Percentiles rank a stretch among this genome's conserved stretches.
Evolutionary conservation across 306 rosid genomes (phyloP).

Genomic region (Dalbergia cochinchinensis): DNA sequence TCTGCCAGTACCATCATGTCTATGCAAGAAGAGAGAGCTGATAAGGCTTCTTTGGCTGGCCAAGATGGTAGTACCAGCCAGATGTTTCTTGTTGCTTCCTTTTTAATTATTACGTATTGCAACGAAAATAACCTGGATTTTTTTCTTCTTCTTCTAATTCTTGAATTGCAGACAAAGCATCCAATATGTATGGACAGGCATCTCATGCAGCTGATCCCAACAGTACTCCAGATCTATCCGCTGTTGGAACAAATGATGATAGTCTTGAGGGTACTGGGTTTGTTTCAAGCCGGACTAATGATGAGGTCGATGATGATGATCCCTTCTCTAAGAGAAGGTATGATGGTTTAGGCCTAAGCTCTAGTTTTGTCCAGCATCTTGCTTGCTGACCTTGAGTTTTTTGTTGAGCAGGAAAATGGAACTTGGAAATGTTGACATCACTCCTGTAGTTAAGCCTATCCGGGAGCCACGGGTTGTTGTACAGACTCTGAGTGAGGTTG

Average conservation of each 20-base stretch:
- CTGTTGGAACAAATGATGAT: slow-evolving; percentile 62
- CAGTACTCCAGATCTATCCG: slow-evolving; percentile 68
- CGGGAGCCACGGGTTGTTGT: slow-evolving; percentile 98
- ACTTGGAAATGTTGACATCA: slow-evolving; percentile 66
- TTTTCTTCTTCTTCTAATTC: slow-evolving; percentile 36
- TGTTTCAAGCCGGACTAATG: slow-evolving; percentile 57
- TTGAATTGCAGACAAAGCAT: slow-evolving; percentile 66
- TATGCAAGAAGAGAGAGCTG: slow-evolving; percentile 74
- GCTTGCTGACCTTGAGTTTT: slow-evolving; percentile 41
- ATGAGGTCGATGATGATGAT: slow-evolving; percentile 87
- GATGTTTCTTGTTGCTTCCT: slow-evolving; percentile 34
- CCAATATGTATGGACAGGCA: slow-evolving; percentile 59
- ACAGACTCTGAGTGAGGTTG: slow-evolving; percentile 97
- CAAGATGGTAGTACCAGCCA: slow-evolving; percentile 75
- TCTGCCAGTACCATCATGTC: slow-evolving; percentile 66
- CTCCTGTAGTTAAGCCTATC: slow-evolving; percentile 90
- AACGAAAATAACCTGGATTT: slow-evolving; percentile 29
- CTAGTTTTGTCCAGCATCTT: slow-evolving; percentile 28
- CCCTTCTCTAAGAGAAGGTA: slow-evolving; percentile 90
- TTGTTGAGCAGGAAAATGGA: slow-evolving; percentile 82
- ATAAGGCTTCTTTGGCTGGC: slow-evolving; percentile 68
- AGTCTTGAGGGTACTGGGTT: slow-evolving; percentile 67
- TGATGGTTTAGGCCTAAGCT: slow-evolving; percentile 33
- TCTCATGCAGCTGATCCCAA: slow-evolving; percentile 63
- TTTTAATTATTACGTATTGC: slow-evolving; percentile 2